phyloP scores from a whole-genome alignment of 768 basidiomycete species.

The Piloderma croceum region DNA sequence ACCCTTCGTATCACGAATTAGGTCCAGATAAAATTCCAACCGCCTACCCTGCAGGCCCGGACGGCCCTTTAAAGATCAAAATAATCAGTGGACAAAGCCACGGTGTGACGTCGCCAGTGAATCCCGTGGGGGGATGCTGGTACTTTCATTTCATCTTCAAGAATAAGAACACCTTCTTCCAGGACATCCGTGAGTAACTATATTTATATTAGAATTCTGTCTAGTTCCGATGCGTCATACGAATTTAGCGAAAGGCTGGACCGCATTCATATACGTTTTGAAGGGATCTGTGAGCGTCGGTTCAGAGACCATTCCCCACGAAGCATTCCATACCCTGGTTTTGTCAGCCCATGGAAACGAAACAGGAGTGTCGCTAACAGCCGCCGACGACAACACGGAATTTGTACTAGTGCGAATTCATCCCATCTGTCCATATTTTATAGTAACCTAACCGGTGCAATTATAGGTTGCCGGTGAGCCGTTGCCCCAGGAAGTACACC shows the following conservation, averaged over 20 bases:
- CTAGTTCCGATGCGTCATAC: background rate
- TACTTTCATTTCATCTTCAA: slow-evolving; percentile 77
- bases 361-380: slow-evolving; percentile 63
- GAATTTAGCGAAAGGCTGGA: background rate
- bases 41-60: slow-evolving; percentile 63
- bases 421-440: too few species aligned
- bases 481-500: slow-evolving; percentile 81
- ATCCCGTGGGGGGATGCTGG: slow-evolving; percentile 91
- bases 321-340: slow-evolving; percentile 77
- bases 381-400: slow-evolving; percentile 58
- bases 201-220: slow-evolving; percentile 59
- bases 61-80: slow-evolving; percentile 66
- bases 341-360: slow-evolving; percentile 55
- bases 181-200: slow-evolving; percentile 75
- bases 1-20: slow-evolving; percentile 81
- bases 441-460: slow-evolving; percentile 4
- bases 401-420: slow-evolving; percentile 60
- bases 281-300: slow-evolving; percentile 66
- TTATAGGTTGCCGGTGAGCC: slow-evolving; percentile 78
- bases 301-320: slow-evolving; percentile 38
- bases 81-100: slow-evolving; percentile 89
- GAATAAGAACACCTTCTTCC: slow-evolving; percentile 64
- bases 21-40: slow-evolving; percentile 61
- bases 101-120: slow-evolving; percentile 81
- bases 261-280: slow-evolving; percentile 42